Base-by-base conservation (phyloP, 495 filamentous ascomycete genomes). In the Annulohypoxylon nitens region DNA sequence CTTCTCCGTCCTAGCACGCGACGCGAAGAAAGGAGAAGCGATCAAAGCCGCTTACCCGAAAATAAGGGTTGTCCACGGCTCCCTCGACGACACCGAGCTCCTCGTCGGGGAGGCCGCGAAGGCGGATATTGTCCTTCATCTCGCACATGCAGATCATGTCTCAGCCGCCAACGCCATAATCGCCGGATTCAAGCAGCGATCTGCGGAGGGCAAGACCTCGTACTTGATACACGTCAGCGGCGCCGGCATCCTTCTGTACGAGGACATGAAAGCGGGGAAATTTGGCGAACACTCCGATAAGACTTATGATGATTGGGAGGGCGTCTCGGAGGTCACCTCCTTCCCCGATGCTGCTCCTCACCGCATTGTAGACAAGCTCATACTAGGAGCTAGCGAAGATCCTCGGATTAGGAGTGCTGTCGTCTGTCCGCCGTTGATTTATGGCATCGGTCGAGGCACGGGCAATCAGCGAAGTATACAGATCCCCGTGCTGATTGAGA, bases 1-100 rank as follows among this genome's bases (percentile, higher is more conserved):
- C 12, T 6, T 54, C 25, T 30, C 50, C 11, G 50, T 54, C 50
- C n/a, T 54, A 6, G 25, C 30, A 54, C 50, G 50, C 8, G 50
- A 54, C n/a, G 23, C 1, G 11, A 54, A 54, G 50, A 54, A 54
- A 54, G 50, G 50, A 33, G 50, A 54, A 2, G 9, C 50, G 7
- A n/a, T 54, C 3, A 54, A 33, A 25, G 25, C 50, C 12, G 12
- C n/a, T 33, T 54, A 54, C 30, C 50, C 50, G 30, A n/a, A 33
- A 3, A 54, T 54, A 25, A 33, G 50, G 9, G 14, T 54, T 33
- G 50, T 33, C 25, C 7, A 33, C 25, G 50, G 50, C 50, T 54
- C 50, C 33, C 50, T 54, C 50, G 50, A 54, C 10, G 50, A 54
- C 25, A 54, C 50, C 7, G 25, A 54, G 23, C 25, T 54, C 23